Conservation (phyloP, 371 early-diverging fungal species). For the Dichotomocladium elegans region DNA sequence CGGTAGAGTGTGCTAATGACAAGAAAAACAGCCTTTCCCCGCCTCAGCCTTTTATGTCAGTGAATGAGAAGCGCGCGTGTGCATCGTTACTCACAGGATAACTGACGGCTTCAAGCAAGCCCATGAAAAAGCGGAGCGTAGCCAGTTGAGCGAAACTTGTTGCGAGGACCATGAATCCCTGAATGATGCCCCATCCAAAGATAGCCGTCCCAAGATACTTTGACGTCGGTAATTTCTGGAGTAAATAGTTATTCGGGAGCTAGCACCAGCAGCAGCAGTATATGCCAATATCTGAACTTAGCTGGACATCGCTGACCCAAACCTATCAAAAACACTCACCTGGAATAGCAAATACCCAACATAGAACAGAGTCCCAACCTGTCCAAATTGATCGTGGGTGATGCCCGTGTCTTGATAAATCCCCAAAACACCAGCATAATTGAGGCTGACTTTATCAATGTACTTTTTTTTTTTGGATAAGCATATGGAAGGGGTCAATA, state of each 20-base stretch:
- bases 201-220: slow-evolving; percentile 14
- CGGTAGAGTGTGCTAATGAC: slow-evolving; percentile 28
- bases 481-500: too few relatives aligned
- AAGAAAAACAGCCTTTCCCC: slow-evolving; percentile 1
- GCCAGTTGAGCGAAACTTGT: slow-evolving; percentile 28
- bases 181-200: slow-evolving; percentile 20
- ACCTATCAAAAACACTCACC: background rate
- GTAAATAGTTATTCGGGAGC: slow-evolving; percentile 18
- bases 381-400: slow-evolving; percentile 8
- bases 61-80: background rate
- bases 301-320: too few relatives aligned
- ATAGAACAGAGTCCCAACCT: slow-evolving; percentile 16
- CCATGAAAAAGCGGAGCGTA: slow-evolving; percentile 23
- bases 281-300: too few relatives aligned
- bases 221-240: slow-evolving; percentile 14
- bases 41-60: too few relatives aligned
- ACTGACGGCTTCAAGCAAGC: slow-evolving; percentile 22
- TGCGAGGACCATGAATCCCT: slow-evolving; percentile 19
- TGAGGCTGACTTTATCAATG: slow-evolving; percentile 16
- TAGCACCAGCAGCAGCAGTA: background rate
- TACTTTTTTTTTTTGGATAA: background rate
- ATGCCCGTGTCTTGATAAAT: slow-evolving; percentile 11
- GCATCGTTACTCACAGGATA: slow-evolving; percentile 1
- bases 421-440: slow-evolving; percentile 10
- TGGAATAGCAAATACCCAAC: slow-evolving; percentile 16